Base-by-base conservation (phyloP, 2,329 filamentous ascomycete species). In the Fusarium sp. region DNA sequence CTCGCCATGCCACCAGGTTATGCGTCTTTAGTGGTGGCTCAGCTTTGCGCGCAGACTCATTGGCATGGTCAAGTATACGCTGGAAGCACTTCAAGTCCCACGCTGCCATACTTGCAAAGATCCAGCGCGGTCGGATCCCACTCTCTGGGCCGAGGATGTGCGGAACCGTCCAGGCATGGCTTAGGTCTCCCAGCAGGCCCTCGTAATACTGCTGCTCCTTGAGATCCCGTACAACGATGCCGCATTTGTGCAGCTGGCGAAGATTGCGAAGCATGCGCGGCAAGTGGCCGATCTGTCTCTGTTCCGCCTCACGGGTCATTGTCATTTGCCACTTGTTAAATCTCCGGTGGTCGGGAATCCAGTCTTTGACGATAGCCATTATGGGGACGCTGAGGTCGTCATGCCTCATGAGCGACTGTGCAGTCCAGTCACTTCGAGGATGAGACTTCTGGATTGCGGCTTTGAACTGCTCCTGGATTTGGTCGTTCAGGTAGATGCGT, bases 301-400 rank as follows among this genome's bases (percentile, higher is more conserved):
- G 10, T 29, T 37, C 15, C 12, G 18, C 24, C 15, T 24, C 29
- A 7, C 28, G 28, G 18, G 20, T 4, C 5, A 8, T 21, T 11
- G 3, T 0, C 18, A 2, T 21, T 2, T 20, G 8, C 8, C 8
- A 21, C 4, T 5, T 2, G 0, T 24, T 38, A n/a, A n/a, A n/a
- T n/a, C n/a, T n/a, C n/a, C 57, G 39, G 8, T 49, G 60, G 16
- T 44, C 8, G 8, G 16, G 42, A 2, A 63, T 2, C 33, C 29
- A 69, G 21, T 69, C 66, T 46, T 69, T 69, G 24, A 66, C 61
- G 10, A 69, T 69, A 28, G 66, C 66, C 21, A 66, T 61, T 10
- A 57, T 31, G 18, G 66, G 66, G 0, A 21, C 8, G 0, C 35
- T 8, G 0, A 3, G 11, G 21, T 68, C 18, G 1, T 12, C 3